Evolutionary conservation across 2,329 filamentous ascomycete genomes (phyloP).

Genomic region (Aureobasidium sp.): DNA sequence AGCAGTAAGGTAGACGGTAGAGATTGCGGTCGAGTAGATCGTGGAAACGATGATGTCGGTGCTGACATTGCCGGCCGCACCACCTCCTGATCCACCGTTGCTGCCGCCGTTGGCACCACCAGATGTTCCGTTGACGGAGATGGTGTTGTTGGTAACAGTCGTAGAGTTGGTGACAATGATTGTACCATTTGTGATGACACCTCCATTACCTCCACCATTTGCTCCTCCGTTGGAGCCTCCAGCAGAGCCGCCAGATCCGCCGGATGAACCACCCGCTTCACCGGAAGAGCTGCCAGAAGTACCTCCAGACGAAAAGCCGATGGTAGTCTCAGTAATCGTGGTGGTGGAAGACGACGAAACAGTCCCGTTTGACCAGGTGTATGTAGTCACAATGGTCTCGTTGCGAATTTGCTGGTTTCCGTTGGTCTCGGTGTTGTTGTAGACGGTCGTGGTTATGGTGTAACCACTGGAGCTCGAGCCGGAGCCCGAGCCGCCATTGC

Average conservation of each 20-base stretch:
- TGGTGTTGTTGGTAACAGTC: conserved; percentile 1
- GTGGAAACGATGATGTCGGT: conserved; percentile 4
- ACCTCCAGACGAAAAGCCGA: conserved; percentile 2
- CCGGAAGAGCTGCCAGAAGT: conserved; percentile 19
- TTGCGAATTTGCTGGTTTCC: not conserved
- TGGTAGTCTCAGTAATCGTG: not conserved
- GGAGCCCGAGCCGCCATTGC: conserved; percentile 15
- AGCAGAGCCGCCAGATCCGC: not conserved
- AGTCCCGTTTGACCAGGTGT: conserved; percentile 10
- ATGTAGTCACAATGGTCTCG: conserved; percentile 12
- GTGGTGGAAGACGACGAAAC: conserved; percentile 6
- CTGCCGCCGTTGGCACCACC: conserved; percentile 2
- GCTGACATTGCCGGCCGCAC: conserved; percentile 6
- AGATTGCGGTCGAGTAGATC: conserved; percentile 6
- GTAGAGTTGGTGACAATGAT: conserved; percentile 11
- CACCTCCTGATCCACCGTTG: conserved; percentile 3
- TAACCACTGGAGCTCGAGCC: conserved; percentile 1
- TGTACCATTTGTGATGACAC: not conserved
- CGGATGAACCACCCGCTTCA: not conserved
- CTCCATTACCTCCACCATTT: not conserved
- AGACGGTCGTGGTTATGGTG: not conserved
- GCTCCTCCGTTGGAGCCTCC: conserved; percentile 4
- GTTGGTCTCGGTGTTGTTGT: conserved; percentile 1
- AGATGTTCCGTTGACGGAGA: conserved; percentile 1
- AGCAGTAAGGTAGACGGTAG: conserved; percentile 2